Evolutionary conservation across 176 grass and related monocot genomes (phyloP), one percentile per base, ranked within the genome.

Genomic region (Themeda triandra): DNA sequence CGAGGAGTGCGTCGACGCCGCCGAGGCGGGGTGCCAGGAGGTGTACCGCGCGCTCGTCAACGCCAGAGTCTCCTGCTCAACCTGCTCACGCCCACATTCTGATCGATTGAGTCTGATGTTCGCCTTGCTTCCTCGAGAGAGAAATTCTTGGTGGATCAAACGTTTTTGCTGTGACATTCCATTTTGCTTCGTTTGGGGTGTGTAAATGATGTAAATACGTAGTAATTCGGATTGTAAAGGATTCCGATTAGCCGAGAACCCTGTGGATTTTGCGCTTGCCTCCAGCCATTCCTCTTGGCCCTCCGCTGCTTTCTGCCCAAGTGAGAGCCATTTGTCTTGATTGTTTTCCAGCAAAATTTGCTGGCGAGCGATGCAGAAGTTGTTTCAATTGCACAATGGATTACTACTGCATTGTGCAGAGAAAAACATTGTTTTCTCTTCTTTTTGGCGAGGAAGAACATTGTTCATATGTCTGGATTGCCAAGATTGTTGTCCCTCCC

Each of bases 41-140:
- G 83, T 92, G 25, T 94, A 90, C 82, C 89, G 92, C 40, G 85
- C 85, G 71, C 87, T 94, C 41, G 85, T 94, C 1, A 94, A 88
- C 76, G 80, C 90, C 49, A 90, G 92, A 37, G 92, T 92, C 75
- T 87, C 92, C 72, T 94, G 59, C 92, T 94, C 80, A 92, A 94
- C 80, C 83, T 90, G 36, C 82, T 94, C 18, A 94, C 90, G 36
- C 92, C 90, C 63, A 92, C 80, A 30, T 92, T 86, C 42, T 94
- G 83, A 88, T 56, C n/a, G n/a, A n/a, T n/a, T n/a, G n/a, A n/a
- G n/a, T 17, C 46, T 28, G 25, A 29, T 12, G 59, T 9, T n/a
- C 24, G 8, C n/a, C n/a, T n/a, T n/a, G n/a, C n/a, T n/a, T n/a
- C n/a, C n/a, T n/a, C n/a, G n/a, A n/a, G n/a, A n/a, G n/a, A n/a